Conservation (phyloP, 176 grass and related monocot genomes). For the Cymbopogon citratus region DNA sequence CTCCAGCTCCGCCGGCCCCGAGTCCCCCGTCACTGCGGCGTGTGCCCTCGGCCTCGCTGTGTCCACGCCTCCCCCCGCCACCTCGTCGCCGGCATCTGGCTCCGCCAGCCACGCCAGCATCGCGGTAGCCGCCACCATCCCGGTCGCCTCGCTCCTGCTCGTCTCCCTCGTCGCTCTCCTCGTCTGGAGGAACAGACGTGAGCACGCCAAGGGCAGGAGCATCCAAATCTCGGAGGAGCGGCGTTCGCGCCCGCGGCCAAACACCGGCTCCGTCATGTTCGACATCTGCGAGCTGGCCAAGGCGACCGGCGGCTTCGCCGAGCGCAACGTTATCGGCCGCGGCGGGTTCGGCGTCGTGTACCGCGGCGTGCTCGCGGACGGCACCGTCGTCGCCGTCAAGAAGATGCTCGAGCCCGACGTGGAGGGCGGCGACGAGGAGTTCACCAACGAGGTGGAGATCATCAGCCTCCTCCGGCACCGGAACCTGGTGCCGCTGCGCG, state of each 20-base stretch:
- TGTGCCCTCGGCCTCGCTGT: constrained; percentile 56
- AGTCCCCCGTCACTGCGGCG: constrained; percentile 33
- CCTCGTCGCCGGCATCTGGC: background rate
- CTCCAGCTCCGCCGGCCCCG: constrained; percentile 37
- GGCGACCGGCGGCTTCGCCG: constrained; percentile 62
- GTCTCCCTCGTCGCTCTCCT: constrained; percentile 38
- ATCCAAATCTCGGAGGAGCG: constrained; percentile 19
- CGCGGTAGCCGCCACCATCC: constrained; percentile 27
- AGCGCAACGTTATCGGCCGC: constrained; percentile 69
- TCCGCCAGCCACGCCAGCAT: constrained; percentile 32
- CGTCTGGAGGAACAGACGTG: constrained; percentile 24
- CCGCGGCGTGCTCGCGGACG: constrained; percentile 64
- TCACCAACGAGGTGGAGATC: constrained; percentile 92
- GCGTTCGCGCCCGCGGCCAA: constrained; percentile 52
- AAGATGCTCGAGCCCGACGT: constrained; percentile 69
- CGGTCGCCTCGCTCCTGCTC: constrained; percentile 36
- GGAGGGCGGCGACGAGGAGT: constrained; percentile 75
- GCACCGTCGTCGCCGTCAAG: constrained; percentile 70
- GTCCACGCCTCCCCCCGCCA: background rate
- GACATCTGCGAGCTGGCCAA: constrained; percentile 60
- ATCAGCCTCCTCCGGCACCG: constrained; percentile 88
- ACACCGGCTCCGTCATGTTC: constrained; percentile 77
- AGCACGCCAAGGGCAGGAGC: constrained; percentile 10
- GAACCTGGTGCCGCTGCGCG: constrained; percentile 75
- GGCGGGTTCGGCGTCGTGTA: constrained; percentile 85